These are phyloP conservation scores for Malbranchea cinnamomea DNA, from an alignment of 2,329 filamentous ascomycete genomes.

Conservation along the genomic window DNA sequence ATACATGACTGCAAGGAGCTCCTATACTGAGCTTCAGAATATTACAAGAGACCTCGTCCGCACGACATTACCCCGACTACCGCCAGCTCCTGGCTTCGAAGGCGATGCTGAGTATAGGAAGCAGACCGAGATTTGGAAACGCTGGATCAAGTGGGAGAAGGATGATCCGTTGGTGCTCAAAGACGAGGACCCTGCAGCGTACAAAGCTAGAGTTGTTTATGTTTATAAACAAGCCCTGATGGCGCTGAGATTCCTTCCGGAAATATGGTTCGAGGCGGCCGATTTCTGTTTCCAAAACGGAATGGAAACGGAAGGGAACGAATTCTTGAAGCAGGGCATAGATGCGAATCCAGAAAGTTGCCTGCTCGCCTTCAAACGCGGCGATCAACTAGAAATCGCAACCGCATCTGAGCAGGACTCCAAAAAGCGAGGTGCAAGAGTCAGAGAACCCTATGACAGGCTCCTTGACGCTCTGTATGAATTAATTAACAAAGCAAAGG, in stretches of 20 bases:
- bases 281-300: conserved; percentile 80
- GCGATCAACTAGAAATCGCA: conserved; percentile 70
- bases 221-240: conserved; percentile 89
- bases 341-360: conserved; percentile 88
- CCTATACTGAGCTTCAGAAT: conserved; percentile 80
- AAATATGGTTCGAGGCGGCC: conserved; percentile 89
- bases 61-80: conserved; percentile 63
- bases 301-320: conserved; percentile 54
- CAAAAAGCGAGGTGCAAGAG: conserved; percentile 50
- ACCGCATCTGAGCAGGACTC: conserved; percentile 59
- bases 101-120: conserved; percentile 70
- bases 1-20: conserved; percentile 92
- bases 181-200: conserved; percentile 60
- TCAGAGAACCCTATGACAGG: conserved; percentile 70
- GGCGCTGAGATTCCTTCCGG: conserved; percentile 85
- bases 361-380: conserved; percentile 74
- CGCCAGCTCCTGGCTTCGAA: conserved; percentile 71
- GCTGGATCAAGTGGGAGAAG: conserved; percentile 92
- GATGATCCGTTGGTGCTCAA: conserved; percentile 78
- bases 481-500: conserved; percentile 56
- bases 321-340: conserved; percentile 69
- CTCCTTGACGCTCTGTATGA: conserved; percentile 79
- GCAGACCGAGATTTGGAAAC: conserved; percentile 81
- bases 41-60: conserved; percentile 63
- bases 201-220: conserved; percentile 68